A percentile compares a stretch with the other conserved stretches of the same genome.
These are phyloP conservation scores for Scedosporium dehoogii DNA, from an alignment of 2,329 filamentous ascomycete genomes.

Conservation along the genomic window DNA sequence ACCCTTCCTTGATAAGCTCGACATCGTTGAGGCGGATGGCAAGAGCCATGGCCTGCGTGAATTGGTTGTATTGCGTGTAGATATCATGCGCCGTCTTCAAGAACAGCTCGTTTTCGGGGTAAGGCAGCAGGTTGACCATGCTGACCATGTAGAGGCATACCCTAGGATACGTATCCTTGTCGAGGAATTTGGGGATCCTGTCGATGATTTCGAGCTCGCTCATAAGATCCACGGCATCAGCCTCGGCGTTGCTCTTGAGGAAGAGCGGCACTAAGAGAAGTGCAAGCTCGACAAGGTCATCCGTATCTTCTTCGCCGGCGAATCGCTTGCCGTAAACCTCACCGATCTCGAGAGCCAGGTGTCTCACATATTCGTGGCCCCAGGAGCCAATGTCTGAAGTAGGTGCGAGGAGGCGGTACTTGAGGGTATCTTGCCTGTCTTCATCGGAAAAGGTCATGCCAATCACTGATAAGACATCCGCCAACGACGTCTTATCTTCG, in stretches of 20 bases:
- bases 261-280: constrained; percentile 85
- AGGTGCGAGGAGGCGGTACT: constrained; percentile 83
- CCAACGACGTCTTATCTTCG: constrained; percentile 79
- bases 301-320: constrained; percentile 71
- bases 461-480: constrained; percentile 92
- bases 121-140: constrained; percentile 96
- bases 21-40: constrained; percentile 88
- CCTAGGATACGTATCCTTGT: constrained; percentile 85
- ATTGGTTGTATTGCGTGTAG: constrained; percentile 86
- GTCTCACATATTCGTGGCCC: constrained; percentile 97
- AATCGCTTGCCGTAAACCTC: constrained; percentile 85
- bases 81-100: constrained; percentile 87
- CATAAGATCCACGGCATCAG: constrained; percentile 92
- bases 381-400: constrained; percentile 90
- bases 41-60: constrained; percentile 85
- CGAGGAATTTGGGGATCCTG: constrained; percentile 76
- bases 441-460: constrained; percentile 99
- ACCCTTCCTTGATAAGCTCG: constrained; percentile 71
- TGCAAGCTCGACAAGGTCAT: constrained; percentile 79
- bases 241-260: constrained; percentile 93
- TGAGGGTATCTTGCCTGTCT: constrained; percentile 89
- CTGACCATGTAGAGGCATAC: constrained; percentile 98
- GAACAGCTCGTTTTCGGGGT: constrained; percentile 94
- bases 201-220: constrained; percentile 98
- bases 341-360: constrained; percentile 90